Base-by-base conservation (phyloP, 2,329 filamentous ascomycete genomes). In the Neurospora sp. region DNA sequence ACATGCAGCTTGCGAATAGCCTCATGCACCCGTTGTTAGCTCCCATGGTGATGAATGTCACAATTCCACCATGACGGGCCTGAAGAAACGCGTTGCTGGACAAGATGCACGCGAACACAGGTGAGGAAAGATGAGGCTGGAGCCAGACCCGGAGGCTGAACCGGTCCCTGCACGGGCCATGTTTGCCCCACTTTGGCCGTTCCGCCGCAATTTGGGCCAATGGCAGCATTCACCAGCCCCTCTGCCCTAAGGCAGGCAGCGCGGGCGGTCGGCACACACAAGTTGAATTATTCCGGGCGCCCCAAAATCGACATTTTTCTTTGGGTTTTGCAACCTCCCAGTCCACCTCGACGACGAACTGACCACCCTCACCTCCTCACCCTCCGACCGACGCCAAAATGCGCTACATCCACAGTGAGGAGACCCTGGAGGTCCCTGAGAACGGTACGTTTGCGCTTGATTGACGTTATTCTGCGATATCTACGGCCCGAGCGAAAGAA, bases 341-440 rank as follows among this genome's bases (percentile, higher is more conserved):
- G 74, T 73, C 74, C 72, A 75, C 74, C 75, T 76, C 73, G 74
- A 76, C 75, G 75, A 76, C 75, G 72, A 74, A 71, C 62, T 66
- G 68, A 71, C 72, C 74, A 69, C 72, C 81, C 82, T 81, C 79
- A 80, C 80, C 52, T 79, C 80, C 79, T 79, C 80, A 74, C 75
- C 74, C 70, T 69, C 70, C 75, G 78, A 81, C 81, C 79, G 82
- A 82, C 84, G 85, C 86, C 91, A 97, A 92, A 86, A 98, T 98
- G 96, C 96, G 92, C 89, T 98, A 97, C 92, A 97, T 99, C 87
- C 93, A 97, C 89, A 97, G 93, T 82, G 88, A 95, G 87, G 95
- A 99, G 90, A 88, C 89, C 86, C 88, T 99, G 86, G 89, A 90
- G 81, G 93, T 99, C 85, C 96, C 96, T 81, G 93, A 97, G 84